These are phyloP conservation scores for Apiospora marii DNA, from an alignment of 2,329 filamentous ascomycete genomes.

Conservation along the genomic window DNA sequence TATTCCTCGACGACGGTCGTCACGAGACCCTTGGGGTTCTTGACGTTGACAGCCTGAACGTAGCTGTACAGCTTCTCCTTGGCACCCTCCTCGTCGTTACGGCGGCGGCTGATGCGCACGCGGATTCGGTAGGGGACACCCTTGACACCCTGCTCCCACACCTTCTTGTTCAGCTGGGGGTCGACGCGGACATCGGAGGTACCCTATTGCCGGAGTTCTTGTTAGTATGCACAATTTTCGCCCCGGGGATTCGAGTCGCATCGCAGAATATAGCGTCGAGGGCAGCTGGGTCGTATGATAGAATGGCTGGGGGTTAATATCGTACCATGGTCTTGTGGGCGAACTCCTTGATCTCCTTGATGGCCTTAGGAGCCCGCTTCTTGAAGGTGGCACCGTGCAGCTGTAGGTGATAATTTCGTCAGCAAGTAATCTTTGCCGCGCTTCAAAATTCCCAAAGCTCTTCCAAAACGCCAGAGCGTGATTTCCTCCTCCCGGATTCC, in stretches of 20 bases:
- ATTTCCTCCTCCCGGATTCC: not conserved
- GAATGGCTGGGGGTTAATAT: conserved; percentile 30
- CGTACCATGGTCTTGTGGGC: conserved; percentile 96
- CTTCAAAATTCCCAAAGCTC: conserved; percentile 14
- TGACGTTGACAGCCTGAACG: conserved; percentile 99
- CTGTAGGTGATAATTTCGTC: conserved; percentile 54
- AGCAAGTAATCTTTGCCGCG: conserved; percentile 27
- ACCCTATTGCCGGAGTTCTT: conserved; percentile 65
- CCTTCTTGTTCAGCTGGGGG: conserved; percentile 99
- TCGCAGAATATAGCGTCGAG: conserved; percentile 1
- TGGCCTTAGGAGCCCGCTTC: conserved; percentile 97
- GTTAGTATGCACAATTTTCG: conserved; percentile 32
- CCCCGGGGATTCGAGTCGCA: conserved; percentile 10
- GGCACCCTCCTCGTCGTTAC: conserved; percentile 99
- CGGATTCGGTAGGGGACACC: conserved; percentile 97
- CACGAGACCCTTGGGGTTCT: conserved; percentile 97
- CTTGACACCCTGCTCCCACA: conserved; percentile 99
- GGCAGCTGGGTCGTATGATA: not conserved
- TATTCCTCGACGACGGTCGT: conserved; percentile 83
- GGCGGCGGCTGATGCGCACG: conserved; percentile 98
- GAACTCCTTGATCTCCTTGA: conserved; percentile 99
- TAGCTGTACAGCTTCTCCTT: conserved; percentile 99
- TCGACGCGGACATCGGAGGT: conserved; percentile 97
- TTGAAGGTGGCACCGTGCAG: conserved; percentile 98
- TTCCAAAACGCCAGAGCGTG: conserved; percentile 27